Conservation (phyloP, 2,329 filamentous ascomycete genomes). For the Xylariales sp. region DNA sequence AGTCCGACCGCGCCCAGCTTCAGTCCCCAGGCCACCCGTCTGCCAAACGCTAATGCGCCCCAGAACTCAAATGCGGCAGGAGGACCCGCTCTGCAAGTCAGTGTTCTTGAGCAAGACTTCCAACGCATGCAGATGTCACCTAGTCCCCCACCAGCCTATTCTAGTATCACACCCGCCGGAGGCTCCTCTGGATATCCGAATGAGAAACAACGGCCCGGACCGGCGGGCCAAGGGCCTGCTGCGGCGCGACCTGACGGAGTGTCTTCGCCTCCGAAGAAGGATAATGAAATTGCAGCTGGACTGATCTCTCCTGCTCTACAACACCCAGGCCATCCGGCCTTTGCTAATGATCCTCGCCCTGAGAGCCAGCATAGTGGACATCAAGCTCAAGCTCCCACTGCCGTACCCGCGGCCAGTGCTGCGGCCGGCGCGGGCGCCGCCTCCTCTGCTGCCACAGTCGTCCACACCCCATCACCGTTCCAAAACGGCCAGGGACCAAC, state of each 20-base stretch:
- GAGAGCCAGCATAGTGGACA: constrained; percentile 60
- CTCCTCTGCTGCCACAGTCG: constrained; percentile 17
- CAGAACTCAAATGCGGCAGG: constrained; percentile 43
- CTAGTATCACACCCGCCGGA: constrained; percentile 71
- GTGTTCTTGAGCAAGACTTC: constrained; percentile 86
- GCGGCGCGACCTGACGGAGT: constrained; percentile 47
- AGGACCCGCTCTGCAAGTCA: constrained; percentile 64
- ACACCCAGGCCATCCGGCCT: constrained; percentile 83
- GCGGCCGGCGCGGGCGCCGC: constrained; percentile 8
- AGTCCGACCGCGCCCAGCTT: constrained; percentile 61
- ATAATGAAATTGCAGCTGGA: constrained; percentile 46
- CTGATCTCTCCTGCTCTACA: constrained; percentile 63
- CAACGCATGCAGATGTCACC: constrained; percentile 81
- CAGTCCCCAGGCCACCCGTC: constrained; percentile 56
- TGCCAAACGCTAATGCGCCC: constrained; percentile 48
- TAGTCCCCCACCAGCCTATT: constrained; percentile 95
- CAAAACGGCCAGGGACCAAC: constrained; percentile 66
- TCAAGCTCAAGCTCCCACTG: constrained; percentile 51
- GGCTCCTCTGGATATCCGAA: constrained; percentile 74
- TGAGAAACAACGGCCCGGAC: constrained; percentile 75
- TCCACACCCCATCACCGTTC: constrained; percentile 60
- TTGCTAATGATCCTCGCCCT: constrained; percentile 82
- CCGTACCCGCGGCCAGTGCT: background rate
- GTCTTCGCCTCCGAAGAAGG: constrained; percentile 51
- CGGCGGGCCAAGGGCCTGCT: constrained; percentile 44